Base-by-base conservation (phyloP, 148 eudicot species). In the Persicaria maculosa region DNA sequence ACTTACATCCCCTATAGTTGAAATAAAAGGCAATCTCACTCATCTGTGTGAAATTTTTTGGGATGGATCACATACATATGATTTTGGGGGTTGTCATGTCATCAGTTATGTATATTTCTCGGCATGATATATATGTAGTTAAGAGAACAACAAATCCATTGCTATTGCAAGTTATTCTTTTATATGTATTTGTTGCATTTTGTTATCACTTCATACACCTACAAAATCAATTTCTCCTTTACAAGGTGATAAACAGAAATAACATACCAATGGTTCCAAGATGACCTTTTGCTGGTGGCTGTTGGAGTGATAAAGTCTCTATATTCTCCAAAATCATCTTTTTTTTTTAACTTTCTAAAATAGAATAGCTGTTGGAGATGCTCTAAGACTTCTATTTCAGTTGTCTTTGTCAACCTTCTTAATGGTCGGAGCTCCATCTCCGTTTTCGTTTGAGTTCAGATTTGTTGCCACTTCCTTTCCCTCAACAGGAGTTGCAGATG, bases 381-480 rank as follows among this genome's bases (percentile, higher is more conserved):
- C 7, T 9, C 43, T 8, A 67, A 44, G 25, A 44, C 78, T 74
- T 52, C 82, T 74, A 71, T 72, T 64, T 71, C 81, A 77, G 22
- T 47, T 31, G 19, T 88, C 91, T 64, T 79, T 80, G 53, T 84
- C 89, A 47, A 85, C 90, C 81, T 86, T 84, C 36, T 81, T 88
- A 61, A 78, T 71, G 22, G 78, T 54, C 0, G 81, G 48, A 77
- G 82, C 50, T n/a, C 79, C 84, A 75, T 72, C 85, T 62, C 85
- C 84, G 3, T 54, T 54, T 15, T 54, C 59, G n/a, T 54, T 54
- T 54, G 59, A 54, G 14, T 81, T 88, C 36, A 81, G 76, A 22
- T 17, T 69, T 61, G 81, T 73, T 16, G 87, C 90, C 78, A 88
- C 36, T 77, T 91, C 94, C 72, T 88, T 89, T 1, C 71, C 62